Base-by-base conservation (phyloP, 2,329 filamentous ascomycete genomes). In the Colletotrichum musicola region DNA sequence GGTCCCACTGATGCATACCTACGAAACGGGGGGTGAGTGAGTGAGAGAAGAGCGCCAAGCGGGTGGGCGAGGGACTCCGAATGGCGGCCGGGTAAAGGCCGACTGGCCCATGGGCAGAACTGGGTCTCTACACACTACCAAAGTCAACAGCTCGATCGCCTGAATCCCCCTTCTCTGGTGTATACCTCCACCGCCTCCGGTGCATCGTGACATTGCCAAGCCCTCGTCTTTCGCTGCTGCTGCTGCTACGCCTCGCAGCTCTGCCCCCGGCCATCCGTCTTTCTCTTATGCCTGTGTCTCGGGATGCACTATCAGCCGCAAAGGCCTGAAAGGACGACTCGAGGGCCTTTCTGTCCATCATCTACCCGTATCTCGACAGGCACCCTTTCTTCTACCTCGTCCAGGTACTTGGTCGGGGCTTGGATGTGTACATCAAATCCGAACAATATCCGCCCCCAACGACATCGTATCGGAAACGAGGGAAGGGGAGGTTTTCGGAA, bases 51-150 rank as follows among this genome's bases (percentile, higher is more conserved):
- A n/a, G 51, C 46, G 12, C 44, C 18, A 16, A 18, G 18, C 18
- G 35, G n/a, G 49, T 53, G 53, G 44, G 64, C 6, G 22, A 62
- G 25, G 30, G 30, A 53, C 51, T 57, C 63, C 58, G 63, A 66
- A 56, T 14, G 58, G 62, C 59, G 64, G 58, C 51, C 64, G 59
- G 64, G 44, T 63, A 53, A 62, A 57, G 44, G 35, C 64, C 64
- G 60, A 56, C 59, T 58, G 60, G 44, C 35, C 27, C 30, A 35
- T 35, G 30, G 30, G 30, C 30, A 35, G 30, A 35, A 35, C 30
- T 35, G 30, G 30, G 30, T 35, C 30, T 35, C 7, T 38, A 53
- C 53, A 44, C 61, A n/a, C 27, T 42, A 35, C 30, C 30, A 35
- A 35, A 10, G 9, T 35, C 30, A 35, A 35, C 30, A 1, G 30